Conservation (phyloP, 1,139 yeast genomes). For the Waltiozyma sp. region DNA sequence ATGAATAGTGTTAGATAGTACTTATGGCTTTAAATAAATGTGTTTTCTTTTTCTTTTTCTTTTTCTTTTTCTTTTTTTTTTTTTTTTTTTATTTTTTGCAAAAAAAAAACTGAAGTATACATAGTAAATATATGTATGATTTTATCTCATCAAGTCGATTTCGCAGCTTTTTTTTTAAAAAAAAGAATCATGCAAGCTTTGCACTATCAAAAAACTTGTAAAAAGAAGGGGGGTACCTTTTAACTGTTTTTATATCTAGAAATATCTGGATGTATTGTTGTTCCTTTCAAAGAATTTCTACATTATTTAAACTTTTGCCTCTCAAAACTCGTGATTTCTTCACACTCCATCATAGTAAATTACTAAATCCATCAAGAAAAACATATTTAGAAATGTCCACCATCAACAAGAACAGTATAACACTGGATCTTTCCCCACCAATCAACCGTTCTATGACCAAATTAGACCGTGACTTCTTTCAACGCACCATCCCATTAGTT, state of each 20-base stretch:
- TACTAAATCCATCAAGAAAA: neutral
- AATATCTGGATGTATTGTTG: neutral
- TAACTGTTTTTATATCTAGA: too few species aligned
- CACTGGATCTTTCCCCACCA: slow-evolving; percentile 39
- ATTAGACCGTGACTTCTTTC: slow-evolving; percentile 57
- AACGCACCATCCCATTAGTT: slow-evolving; percentile 42
- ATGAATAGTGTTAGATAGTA: too few species aligned
- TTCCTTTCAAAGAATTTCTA: neutral
- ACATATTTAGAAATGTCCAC: neutral
- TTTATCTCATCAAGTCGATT: too few species aligned
- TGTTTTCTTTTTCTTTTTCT: too few species aligned
- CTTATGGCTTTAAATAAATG: too few species aligned
- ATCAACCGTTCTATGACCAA: slow-evolving; percentile 50
- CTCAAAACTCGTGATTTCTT: neutral
- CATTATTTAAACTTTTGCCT: neutral
- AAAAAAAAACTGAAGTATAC: too few species aligned
- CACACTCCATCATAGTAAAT: neutral
- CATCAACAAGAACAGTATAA: neutral
- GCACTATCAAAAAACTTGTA: too few species aligned
- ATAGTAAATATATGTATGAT: too few species aligned
- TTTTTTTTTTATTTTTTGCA: too few species aligned
- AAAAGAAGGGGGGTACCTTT: too few species aligned
- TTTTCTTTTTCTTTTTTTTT: too few species aligned
- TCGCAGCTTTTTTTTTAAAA: too few species aligned
- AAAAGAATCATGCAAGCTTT: neutral